Evolutionary conservation across 108 stramenopile species (phyloP).

Genomic region (Parmales sp.): DNA sequence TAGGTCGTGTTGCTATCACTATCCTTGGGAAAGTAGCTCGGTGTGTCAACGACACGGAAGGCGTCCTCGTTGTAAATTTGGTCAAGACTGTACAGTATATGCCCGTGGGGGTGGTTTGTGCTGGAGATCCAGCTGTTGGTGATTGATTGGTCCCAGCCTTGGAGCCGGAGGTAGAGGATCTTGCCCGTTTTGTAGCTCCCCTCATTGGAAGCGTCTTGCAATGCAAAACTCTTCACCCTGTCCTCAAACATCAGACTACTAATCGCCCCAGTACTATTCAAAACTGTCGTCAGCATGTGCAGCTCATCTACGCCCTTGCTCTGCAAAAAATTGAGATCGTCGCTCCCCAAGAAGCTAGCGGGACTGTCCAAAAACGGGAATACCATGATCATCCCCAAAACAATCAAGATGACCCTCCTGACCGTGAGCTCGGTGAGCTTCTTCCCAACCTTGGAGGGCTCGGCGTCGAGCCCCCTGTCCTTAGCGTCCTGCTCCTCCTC

Average conservation of each 20-base stretch:
- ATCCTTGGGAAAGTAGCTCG: too few relatives aligned
- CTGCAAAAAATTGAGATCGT: not conserved
- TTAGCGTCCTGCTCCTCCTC: not conserved
- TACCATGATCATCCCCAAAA: conserved; percentile 20
- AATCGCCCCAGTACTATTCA: conserved; percentile 5
- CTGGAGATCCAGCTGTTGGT: not conserved
- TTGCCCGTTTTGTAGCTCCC: not conserved
- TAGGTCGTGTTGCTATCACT: too few relatives aligned
- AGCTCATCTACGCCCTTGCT: not conserved
- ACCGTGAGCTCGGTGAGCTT: conserved; percentile 25
- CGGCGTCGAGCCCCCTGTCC: conserved; percentile 10
- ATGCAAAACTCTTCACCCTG: not conserved
- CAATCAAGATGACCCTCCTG: conserved; percentile 18
- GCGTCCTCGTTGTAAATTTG: too few relatives aligned
- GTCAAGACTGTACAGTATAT: too few relatives aligned
- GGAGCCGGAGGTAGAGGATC: not conserved
- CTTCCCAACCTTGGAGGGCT: conserved; percentile 21
- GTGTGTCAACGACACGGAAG: too few relatives aligned
- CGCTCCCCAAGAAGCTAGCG: not conserved
- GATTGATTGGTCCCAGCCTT: not conserved
- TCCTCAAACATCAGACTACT: not conserved
- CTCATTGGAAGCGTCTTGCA: too few relatives aligned
- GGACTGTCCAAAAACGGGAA: conserved; percentile 17
- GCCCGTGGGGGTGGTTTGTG: too few relatives aligned
- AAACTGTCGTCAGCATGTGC: not conserved